These are phyloP conservation scores for Brassica juncea DNA, from an alignment of 345 rosid species.

Conservation along the genomic window DNA sequence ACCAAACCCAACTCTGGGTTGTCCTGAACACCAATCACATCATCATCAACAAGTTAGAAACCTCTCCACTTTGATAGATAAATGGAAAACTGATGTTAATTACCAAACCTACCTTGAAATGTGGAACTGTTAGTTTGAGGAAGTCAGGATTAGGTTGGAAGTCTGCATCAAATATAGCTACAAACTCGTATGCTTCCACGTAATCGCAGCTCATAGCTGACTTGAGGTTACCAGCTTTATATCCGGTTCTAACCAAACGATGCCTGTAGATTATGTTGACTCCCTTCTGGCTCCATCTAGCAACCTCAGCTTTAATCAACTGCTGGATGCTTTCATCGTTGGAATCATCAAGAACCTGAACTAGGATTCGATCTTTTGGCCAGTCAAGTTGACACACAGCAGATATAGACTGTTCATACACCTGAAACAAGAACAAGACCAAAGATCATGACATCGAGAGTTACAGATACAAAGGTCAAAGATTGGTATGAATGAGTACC, in stretches of 20 bases:
- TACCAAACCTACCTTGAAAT: conserved; percentile 60
- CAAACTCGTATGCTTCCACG: conserved; percentile 71
- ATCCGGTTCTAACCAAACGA: conserved; percentile 75
- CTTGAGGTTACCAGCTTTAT: conserved; percentile 91
- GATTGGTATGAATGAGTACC: conserved; percentile 27
- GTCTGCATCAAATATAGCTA: conserved; percentile 87
- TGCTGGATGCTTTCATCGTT: conserved; percentile 67
- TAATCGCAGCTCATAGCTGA: conserved; percentile 85
- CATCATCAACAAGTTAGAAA: neutral
- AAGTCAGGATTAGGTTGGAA: conserved; percentile 77
- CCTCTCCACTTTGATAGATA: neutral
- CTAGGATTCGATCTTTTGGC: conserved; percentile 68
- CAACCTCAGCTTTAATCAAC: conserved; percentile 64
- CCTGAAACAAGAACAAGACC: conserved; percentile 47
- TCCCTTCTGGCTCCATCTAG: conserved; percentile 69
- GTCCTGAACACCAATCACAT: neutral
- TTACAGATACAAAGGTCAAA: neutral
- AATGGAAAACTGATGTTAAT: neutral
- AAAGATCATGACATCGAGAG: neutral
- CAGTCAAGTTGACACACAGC: conserved; percentile 87
- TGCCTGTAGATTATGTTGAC: conserved; percentile 70
- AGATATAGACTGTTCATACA: conserved; percentile 77
- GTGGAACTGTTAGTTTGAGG: conserved; percentile 73
- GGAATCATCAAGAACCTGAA: conserved; percentile 86
- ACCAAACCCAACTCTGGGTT: conserved; percentile 49